Evolutionary conservation across 371 early-diverging fungal genomes (phyloP).

Genomic region (Parasitella parasitica): DNA sequence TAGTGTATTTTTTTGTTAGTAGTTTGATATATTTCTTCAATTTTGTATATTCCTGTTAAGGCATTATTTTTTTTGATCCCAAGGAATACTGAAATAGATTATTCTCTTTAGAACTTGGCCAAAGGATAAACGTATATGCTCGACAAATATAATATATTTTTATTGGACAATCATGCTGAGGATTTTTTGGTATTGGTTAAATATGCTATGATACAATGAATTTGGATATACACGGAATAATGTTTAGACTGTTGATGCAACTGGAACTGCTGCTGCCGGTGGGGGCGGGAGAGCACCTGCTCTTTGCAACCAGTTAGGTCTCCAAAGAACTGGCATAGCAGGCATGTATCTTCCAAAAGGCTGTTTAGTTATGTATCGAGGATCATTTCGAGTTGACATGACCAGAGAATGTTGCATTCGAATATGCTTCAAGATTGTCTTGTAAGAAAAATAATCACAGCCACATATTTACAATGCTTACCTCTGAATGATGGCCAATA

Average conservation of each 20-base stretch:
- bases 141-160: background rate
- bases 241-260: background rate
- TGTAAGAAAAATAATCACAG: background rate
- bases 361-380: background rate
- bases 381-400: background rate
- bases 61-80: background rate
- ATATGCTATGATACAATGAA: background rate
- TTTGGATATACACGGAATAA: background rate
- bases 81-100: background rate
- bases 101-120: background rate
- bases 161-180: background rate
- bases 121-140: background rate
- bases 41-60: too few species aligned
- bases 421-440: background rate
- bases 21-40: too few species aligned
- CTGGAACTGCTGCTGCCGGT: background rate
- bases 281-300: too few species aligned
- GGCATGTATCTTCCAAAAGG: background rate
- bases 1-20: too few species aligned
- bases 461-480: background rate
- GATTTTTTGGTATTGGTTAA: too few species aligned
- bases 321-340: background rate
- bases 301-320: background rate
- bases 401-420: background rate
- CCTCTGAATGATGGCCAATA: background rate